Percentiles rank a stretch among this genome's conserved stretches.
Conservation (phyloP, 1,139 yeast genomes). For the Tardiomyces digboiensis region DNA sequence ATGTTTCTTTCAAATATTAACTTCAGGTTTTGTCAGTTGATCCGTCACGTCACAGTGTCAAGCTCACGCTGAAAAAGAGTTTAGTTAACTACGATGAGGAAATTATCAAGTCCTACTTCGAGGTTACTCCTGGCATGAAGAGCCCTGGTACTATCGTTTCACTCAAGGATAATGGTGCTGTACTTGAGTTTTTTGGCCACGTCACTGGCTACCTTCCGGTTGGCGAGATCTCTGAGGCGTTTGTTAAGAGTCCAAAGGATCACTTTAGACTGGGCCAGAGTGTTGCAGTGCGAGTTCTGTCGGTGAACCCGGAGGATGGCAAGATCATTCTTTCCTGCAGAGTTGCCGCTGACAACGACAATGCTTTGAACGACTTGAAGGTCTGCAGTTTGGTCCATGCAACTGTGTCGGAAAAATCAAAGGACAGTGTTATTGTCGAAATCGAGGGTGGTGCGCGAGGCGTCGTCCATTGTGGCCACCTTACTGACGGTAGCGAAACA, state of each 20-base stretch:
- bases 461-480: constrained; percentile 62
- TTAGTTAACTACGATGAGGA: constrained; percentile 60
- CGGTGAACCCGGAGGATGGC: constrained; percentile 44
- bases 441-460: constrained; percentile 52
- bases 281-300: constrained; percentile 56
- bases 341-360: constrained; percentile 39
- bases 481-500: constrained; percentile 72
- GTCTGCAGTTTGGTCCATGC: constrained; percentile 61
- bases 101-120: constrained; percentile 42
- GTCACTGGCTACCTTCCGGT: constrained; percentile 76
- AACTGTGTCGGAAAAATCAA: constrained; percentile 61
- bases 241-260: constrained; percentile 67
- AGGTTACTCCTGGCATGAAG: constrained; percentile 48
- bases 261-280: constrained; percentile 82
- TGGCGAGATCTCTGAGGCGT: constrained; percentile 84
- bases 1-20: too few species aligned
- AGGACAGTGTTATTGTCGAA: constrained; percentile 56
- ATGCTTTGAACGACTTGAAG: constrained; percentile 34
- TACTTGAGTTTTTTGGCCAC: constrained; percentile 74
- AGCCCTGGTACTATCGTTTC: constrained; percentile 70
- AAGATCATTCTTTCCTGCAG: constrained; percentile 68
- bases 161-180: constrained; percentile 68
- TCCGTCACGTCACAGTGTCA: constrained; percentile 34
- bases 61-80: constrained; percentile 74
- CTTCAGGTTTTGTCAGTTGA: constrained; percentile 35